Evolutionary conservation across 1,284 basidiomycete genomes (phyloP), one percentile per base, ranked within the genome.

Genomic region (Moniliella sp.): DNA sequence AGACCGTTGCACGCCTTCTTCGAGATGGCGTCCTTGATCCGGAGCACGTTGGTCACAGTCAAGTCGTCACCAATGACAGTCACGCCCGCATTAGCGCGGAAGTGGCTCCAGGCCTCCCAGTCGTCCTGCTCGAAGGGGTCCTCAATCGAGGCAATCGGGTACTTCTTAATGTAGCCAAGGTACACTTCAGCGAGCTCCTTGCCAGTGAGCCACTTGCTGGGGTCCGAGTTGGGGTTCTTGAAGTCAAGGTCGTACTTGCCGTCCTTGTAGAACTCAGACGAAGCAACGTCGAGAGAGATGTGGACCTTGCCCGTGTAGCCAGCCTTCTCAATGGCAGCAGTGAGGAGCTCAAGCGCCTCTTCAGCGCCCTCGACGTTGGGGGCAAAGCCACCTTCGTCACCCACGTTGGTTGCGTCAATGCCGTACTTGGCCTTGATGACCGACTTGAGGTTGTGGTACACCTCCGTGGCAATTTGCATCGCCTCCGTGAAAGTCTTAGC

Each of bases 111-210:
- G 28, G 84, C 82, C 64, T 84, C 83, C 79, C 83, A 94, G 69
- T 94, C 88, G 64, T 97, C 91, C 70, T 99, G 86, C 67, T 97
- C 86, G 67, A 99, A 99, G 64, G 88, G 88, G 66, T 99, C 88
- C 69, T 99, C 88, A 59, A 97, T 79, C 34, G 84, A 93, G 48
- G 84, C 73, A 36, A 58, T 58, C 27, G 56, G 56, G 48, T 58
- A 58, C 46, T 58, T 57, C 44, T 57, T 48, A 46, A 57, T 55
- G 48, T 46, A 58, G 43, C 51, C 62, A 57, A 86, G 65, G 72
- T 97, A 99, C 60, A 88, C 69, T 39, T 88, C 79, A 25, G 83
- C 86, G 49, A 99, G 82, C 68, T 97, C 73, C 43, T 71, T 68
- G 50, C 88, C 88, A 23, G 79, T 68, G 66, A 94, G 77, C 82